Base-by-base conservation (phyloP, 2,329 filamentous ascomycete species). In the Fusarium metavorans region DNA sequence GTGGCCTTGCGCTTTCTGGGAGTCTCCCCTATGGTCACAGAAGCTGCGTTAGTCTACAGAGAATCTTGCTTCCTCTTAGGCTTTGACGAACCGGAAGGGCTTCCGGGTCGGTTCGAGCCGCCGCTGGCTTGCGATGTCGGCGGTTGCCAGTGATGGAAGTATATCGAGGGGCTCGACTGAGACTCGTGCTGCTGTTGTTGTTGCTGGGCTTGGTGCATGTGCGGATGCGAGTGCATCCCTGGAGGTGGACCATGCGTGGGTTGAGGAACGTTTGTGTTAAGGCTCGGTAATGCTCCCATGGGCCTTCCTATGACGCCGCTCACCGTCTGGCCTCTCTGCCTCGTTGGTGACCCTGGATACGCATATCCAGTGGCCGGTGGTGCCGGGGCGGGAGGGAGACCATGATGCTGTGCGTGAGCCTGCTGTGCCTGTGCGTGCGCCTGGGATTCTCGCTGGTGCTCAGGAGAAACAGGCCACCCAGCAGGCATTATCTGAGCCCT, bases 81-180 rank as follows among this genome's bases (percentile, higher is more conserved):
- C 81, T 85, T 89, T 83, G 87, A 91, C 91, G 90, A 92, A 90
- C 92, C 92, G 85, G 93, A 92, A 79, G 94, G 92, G 72, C 93
- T 93, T 79, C 89, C 90, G 70, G 93, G 92, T 81, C 93, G 92
- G 78, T 91, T 90, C 67, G 89, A 87, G 81, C 88, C 85, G 70
- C 87, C 84, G 69, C 89, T 88, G 73, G 87, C 86, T 82, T 93
- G 89, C 72, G 91, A 89, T 25, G 88, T 89, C 16, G 95, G 95
- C 54, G 95, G 95, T 69, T 96, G 93, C 95, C 95, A 98, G 81
- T 97, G 94, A 80, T 97, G 94, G 81, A 98, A 98, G 82, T 94
- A 97, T 57, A 97, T 93, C 25, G 92, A 93, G 0, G 93, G 91
- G 45, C 93, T 94, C 20, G 91, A 88, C 73, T 78, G 77, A 14